phyloP scores from a whole-genome alignment of 2,329 filamentous ascomycete genomes.

The Pseudopyrenochaeta lycopersici region DNA sequence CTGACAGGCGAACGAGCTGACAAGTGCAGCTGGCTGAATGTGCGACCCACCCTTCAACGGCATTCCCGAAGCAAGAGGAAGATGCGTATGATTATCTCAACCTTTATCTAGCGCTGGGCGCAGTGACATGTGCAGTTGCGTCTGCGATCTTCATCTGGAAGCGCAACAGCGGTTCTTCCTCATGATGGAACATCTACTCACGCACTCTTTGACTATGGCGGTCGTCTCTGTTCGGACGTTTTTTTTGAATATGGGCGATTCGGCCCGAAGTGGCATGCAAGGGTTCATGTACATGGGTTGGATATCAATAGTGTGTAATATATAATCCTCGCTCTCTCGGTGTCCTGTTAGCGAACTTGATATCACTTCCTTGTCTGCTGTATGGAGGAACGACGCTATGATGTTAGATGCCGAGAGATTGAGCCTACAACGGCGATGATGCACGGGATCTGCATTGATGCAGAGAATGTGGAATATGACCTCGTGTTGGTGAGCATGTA shows the following conservation, averaged over 20 bases:
- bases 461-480: too few species aligned
- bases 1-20: conserved; percentile 21
- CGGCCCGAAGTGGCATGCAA: not conserved
- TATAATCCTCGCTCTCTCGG: not conserved
- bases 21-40: conserved; percentile 77
- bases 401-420: too few species aligned
- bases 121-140: conserved; percentile 67
- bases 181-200: not conserved
- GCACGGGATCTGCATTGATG: too few species aligned
- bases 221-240: too few species aligned
- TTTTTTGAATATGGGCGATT: too few species aligned
- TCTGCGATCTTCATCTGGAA: conserved; percentile 70
- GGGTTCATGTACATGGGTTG: not conserved
- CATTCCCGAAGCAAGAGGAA: conserved; percentile 89
- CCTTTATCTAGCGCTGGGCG: conserved; percentile 85
- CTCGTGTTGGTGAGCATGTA: too few species aligned
- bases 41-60: conserved; percentile 86
- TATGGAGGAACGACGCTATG: too few species aligned
- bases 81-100: conserved; percentile 81
- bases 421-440: too few species aligned
- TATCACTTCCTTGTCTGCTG: too few species aligned
- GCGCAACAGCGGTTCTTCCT: conserved; percentile 43
- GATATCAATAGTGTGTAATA: not conserved
- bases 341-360: too few species aligned
- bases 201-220: not conserved